These are phyloP conservation scores for Schwanniomyces vanrijiae DNA, from an alignment of 805 yeast species.

Conservation along the genomic window DNA sequence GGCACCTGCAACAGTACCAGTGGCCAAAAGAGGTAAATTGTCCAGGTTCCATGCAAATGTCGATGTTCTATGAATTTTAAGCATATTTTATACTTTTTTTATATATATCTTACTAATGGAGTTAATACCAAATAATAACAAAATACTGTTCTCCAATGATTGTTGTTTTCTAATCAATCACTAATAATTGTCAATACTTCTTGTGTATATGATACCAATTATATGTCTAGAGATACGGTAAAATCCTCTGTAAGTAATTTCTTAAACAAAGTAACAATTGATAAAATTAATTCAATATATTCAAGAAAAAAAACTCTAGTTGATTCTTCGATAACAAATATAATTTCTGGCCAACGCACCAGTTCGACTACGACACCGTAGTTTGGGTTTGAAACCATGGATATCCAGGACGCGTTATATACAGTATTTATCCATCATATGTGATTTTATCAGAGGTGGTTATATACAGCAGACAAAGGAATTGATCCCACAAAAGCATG, in stretches of 20 bases:
- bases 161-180: background rate
- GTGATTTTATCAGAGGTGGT: background rate
- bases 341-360: slow-evolving; percentile 8
- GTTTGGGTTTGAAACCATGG: background rate
- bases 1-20: slow-evolving; percentile 96
- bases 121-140: background rate
- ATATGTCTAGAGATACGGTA: background rate
- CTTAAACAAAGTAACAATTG: background rate
- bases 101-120: background rate
- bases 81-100: slow-evolving; percentile 42
- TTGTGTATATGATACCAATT: background rate
- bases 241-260: background rate
- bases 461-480: background rate
- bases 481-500: background rate
- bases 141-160: background rate
- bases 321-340: background rate
- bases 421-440: background rate
- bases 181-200: background rate
- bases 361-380: background rate
- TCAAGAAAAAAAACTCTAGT: background rate
- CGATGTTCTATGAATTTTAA: slow-evolving; percentile 81
- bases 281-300: background rate
- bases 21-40: slow-evolving; percentile 70
- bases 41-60: slow-evolving; percentile 96
- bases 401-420: background rate